Evolutionary conservation across 2,329 filamentous ascomycete species (phyloP).

Genomic region (Phaeoacremonium minimum): DNA sequence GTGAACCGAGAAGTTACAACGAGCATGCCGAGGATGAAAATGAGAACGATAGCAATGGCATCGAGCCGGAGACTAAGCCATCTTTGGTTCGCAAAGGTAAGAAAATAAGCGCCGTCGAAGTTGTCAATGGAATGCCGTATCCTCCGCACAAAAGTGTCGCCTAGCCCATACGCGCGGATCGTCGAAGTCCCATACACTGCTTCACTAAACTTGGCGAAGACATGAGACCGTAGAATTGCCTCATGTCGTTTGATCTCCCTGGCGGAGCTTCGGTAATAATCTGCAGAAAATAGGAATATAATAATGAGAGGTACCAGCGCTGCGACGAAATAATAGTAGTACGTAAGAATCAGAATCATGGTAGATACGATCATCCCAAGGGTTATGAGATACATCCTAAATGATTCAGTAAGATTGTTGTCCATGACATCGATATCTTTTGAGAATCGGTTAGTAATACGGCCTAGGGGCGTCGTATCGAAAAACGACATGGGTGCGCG

Average conservation of each 20-base stretch:
- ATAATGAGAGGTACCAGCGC: constrained; percentile 58
- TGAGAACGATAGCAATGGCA: constrained; percentile 53
- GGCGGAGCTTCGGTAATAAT: constrained; percentile 63
- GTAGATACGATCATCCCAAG: constrained; percentile 58
- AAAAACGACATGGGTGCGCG: constrained; percentile 37
- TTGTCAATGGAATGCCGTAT: constrained; percentile 61
- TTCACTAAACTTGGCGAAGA: constrained; percentile 65
- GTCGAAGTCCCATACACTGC: no score
- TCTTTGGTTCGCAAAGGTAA: constrained; percentile 64
- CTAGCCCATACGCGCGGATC: no score
- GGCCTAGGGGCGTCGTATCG: constrained; percentile 65
- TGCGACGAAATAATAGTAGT: constrained; percentile 64
- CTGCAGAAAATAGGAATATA: constrained; percentile 57
- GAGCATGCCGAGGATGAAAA: constrained; percentile 59
- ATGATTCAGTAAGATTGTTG: constrained; percentile 59
- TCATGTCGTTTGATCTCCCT: constrained; percentile 67
- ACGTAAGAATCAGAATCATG: constrained; percentile 61
- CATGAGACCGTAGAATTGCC: constrained; percentile 56
- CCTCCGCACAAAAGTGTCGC: no score
- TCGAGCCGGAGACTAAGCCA: constrained; percentile 63
- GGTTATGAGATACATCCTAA: constrained; percentile 63
- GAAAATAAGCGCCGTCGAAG: constrained; percentile 65
- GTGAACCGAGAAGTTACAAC: constrained; percentile 61
- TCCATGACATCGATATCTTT: constrained; percentile 71
- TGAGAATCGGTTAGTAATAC: constrained; percentile 66